phyloP scores from a whole-genome alignment of 805 yeast genomes.

The Candida yuanshanica region DNA sequence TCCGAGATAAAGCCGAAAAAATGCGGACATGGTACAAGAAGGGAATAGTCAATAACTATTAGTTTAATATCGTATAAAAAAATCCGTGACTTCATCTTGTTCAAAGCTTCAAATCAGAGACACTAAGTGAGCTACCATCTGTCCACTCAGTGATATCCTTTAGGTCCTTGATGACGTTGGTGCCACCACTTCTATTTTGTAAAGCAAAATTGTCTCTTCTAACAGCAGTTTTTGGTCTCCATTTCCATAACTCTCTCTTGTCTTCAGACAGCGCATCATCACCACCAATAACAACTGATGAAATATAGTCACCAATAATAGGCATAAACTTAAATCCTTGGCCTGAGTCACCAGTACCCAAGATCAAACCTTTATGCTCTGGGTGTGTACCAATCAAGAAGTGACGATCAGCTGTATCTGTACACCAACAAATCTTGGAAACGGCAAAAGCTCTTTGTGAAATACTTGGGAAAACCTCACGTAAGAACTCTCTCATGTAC shows the following conservation, averaged over 20 bases:
- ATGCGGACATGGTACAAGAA: too few species aligned
- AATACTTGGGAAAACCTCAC: conserved; percentile 28
- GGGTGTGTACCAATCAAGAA: conserved; percentile 29
- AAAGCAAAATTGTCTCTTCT: conserved; percentile 22
- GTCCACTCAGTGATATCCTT: conserved; percentile 24
- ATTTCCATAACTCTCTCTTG: conserved; percentile 26
- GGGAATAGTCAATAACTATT: too few species aligned
- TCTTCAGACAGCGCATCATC: conserved; percentile 22
- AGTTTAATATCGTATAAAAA: background rate
- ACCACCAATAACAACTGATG: conserved; percentile 28
- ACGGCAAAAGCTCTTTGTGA: conserved; percentile 26
- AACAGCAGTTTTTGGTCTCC: conserved; percentile 30
- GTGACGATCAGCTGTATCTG: conserved; percentile 31
- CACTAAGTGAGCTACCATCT: conserved; percentile 4
- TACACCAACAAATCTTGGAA: conserved; percentile 32
- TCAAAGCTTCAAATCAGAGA: too few species aligned
- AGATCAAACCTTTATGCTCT: conserved; percentile 19
- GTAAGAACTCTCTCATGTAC: conserved; percentile 28
- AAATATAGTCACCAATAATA: conserved; percentile 27
- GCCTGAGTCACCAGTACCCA: conserved; percentile 35
- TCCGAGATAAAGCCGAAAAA: too few species aligned
- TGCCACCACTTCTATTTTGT: conserved; percentile 28
- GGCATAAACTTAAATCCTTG: conserved; percentile 34
- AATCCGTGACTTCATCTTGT: background rate
- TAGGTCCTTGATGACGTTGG: conserved; percentile 24